Conservation (phyloP, 2,329 filamentous ascomycete genomes). For the Chalaropsis ovoidea region DNA sequence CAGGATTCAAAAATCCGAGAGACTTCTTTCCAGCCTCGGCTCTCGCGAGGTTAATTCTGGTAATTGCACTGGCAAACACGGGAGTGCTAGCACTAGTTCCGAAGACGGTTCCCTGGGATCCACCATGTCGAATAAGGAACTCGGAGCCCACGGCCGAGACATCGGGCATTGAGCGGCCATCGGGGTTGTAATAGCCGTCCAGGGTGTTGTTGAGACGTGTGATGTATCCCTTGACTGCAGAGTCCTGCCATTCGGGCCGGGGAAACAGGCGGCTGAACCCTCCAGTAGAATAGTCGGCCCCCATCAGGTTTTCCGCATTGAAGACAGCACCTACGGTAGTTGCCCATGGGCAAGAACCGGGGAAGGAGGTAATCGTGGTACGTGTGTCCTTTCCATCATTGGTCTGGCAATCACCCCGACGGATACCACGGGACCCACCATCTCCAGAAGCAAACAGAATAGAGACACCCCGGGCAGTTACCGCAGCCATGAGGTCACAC, state of each 20-base stretch:
- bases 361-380: slow-evolving; percentile 52
- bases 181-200: slow-evolving; percentile 37
- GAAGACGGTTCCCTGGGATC: slow-evolving; percentile 29
- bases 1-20: slow-evolving; percentile 46
- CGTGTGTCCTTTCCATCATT: slow-evolving; percentile 49
- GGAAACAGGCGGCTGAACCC: slow-evolving; percentile 46
- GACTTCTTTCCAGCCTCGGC: slow-evolving; percentile 39
- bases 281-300: slow-evolving; percentile 40
- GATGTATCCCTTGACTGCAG: slow-evolving; percentile 36
- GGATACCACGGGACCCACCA: slow-evolving; percentile 38
- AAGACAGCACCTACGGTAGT: slow-evolving; percentile 54
- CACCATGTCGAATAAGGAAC: slow-evolving; percentile 37
- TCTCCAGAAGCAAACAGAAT: slow-evolving; percentile 45
- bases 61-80: slow-evolving; percentile 45
- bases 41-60: slow-evolving; percentile 46
- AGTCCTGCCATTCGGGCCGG: slow-evolving; percentile 39
- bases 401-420: slow-evolving; percentile 43
- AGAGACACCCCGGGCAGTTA: slow-evolving; percentile 44
- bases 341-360: slow-evolving; percentile 57
- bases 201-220: slow-evolving; percentile 36
- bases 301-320: slow-evolving; percentile 34
- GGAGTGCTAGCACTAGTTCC: slow-evolving; percentile 47
- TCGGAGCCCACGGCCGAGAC: slow-evolving; percentile 48
- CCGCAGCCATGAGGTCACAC: slow-evolving; percentile 44
- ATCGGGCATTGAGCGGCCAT: slow-evolving; percentile 43